Percentiles rank a stretch among this genome's conserved stretches.
Conservation (phyloP, 2,329 filamentous ascomycete species). For the Colletotrichum sp. region DNA sequence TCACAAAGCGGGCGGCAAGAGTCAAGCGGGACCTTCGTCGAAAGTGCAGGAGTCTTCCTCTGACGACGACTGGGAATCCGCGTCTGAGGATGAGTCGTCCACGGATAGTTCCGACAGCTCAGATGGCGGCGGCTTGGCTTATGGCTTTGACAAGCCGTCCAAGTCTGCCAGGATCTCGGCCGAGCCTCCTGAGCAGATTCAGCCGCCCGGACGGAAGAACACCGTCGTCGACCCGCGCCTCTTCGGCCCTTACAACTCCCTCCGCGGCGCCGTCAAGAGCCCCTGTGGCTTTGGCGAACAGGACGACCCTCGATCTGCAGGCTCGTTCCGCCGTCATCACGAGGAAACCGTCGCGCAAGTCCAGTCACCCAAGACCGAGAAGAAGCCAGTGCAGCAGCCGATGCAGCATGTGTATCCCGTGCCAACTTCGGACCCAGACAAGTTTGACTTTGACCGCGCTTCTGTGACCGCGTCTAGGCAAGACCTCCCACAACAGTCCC, state of each 20-base stretch:
- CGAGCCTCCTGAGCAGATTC: conserved; percentile 18
- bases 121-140: conserved; percentile 46
- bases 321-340: conserved; percentile 39
- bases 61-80: conserved; percentile 62
- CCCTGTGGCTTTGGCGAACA: conserved; percentile 59
- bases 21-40: conserved; percentile 45
- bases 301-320: conserved; percentile 26
- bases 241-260: conserved; percentile 67
- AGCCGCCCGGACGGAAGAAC: conserved; percentile 25
- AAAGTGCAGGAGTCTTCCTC: conserved; percentile 39
- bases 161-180: conserved; percentile 18
- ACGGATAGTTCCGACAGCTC: conserved; percentile 38
- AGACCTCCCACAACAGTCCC: conserved; percentile 44
- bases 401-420: conserved; percentile 72
- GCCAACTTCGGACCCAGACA: conserved; percentile 68
- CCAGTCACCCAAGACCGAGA: conserved; percentile 37
- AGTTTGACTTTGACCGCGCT: conserved; percentile 62
- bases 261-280: conserved; percentile 58
- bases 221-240: conserved; percentile 62
- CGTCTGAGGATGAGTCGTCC: conserved; percentile 53
- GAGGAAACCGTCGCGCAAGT: conserved; percentile 36
- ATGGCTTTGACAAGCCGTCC: conserved; percentile 39
- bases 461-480: conserved; percentile 51
- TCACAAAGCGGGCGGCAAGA: conserved; percentile 36
- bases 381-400: conserved; percentile 50